Evolutionary conservation across 1,284 basidiomycete species (phyloP).

Genomic region (Gymnopus androsaceus): DNA sequence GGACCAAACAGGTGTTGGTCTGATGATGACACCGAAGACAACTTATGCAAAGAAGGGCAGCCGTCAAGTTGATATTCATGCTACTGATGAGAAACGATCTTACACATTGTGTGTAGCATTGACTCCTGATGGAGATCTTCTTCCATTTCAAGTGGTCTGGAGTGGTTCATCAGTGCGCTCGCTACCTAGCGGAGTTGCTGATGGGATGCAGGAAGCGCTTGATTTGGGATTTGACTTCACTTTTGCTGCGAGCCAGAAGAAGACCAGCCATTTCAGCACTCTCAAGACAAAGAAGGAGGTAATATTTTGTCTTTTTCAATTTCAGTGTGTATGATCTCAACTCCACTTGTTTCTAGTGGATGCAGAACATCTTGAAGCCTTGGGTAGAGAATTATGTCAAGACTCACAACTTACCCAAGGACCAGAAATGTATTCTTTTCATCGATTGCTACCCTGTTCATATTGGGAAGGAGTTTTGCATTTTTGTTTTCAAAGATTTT

Average conservation of each 20-base stretch:
- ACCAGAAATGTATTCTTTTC: slow-evolving; percentile 25
- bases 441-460: slow-evolving; percentile 31
- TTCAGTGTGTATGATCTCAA: neutral
- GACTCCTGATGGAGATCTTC: slow-evolving; percentile 24
- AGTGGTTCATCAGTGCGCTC: slow-evolving; percentile 21
- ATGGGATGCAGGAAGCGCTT: slow-evolving; percentile 17
- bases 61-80: slow-evolving; percentile 28
- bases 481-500: slow-evolving; percentile 17
- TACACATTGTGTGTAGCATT: slow-evolving; percentile 29
- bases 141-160: slow-evolving; percentile 35
- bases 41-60: slow-evolving; percentile 25
- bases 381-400: slow-evolving; percentile 13
- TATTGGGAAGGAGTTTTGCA: slow-evolving; percentile 22
- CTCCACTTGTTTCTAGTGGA: slow-evolving; percentile 7
- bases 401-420: neutral
- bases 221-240: slow-evolving; percentile 23
- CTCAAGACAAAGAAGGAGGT: slow-evolving; percentile 18
- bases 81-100: slow-evolving; percentile 30
- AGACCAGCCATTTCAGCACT: slow-evolving; percentile 20
- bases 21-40: slow-evolving; percentile 20
- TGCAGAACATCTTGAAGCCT: slow-evolving; percentile 20
- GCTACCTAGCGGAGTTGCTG: slow-evolving; percentile 18
- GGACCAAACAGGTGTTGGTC: slow-evolving; percentile 25
- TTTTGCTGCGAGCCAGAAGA: slow-evolving; percentile 17
- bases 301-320: neutral